Percentiles rank a stretch among this genome's conserved stretches.
Evolutionary conservation across 306 rosid species (phyloP).

Genomic region (Cucurbita pepo): DNA sequence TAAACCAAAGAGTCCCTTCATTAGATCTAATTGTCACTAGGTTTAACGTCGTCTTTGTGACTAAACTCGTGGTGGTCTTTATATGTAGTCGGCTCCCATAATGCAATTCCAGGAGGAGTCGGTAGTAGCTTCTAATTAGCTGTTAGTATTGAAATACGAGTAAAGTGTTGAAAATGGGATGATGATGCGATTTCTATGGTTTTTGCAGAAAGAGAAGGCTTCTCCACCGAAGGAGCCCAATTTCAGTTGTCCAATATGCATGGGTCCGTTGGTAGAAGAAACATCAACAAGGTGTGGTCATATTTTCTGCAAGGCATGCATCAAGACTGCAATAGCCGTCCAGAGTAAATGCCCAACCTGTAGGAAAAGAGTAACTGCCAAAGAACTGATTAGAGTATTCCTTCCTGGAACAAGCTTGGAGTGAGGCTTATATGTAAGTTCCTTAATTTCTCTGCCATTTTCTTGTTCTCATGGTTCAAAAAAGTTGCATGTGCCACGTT

Average conservation of each 20-base stretch:
- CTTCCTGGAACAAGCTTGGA: constrained; percentile 46
- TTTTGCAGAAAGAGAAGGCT: constrained; percentile 29
- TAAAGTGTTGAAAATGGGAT: not conserved
- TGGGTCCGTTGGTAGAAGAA: constrained; percentile 43
- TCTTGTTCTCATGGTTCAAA: not conserved
- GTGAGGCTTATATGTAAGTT: constrained; percentile 25
- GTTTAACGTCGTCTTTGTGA: not conserved
- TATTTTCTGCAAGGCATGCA: constrained; percentile 70
- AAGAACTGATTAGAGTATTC: constrained; percentile 55
- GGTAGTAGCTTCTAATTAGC: not conserved
- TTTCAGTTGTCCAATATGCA: constrained; percentile 71
- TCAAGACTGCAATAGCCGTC: constrained; percentile 26
- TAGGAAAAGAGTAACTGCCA: constrained; percentile 42
- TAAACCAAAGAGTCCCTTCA: not conserved
- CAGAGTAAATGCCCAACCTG: constrained; percentile 66
- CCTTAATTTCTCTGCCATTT: not conserved
- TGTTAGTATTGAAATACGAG: not conserved
- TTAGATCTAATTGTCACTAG: not conserved
- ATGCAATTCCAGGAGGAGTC: no score
- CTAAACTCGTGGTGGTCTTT: not conserved
- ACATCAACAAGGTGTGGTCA: constrained; percentile 83
- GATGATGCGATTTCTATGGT: not conserved
- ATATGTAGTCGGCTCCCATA: no score
- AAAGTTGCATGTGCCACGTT: not conserved
- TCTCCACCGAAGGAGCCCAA: constrained; percentile 58